Base-by-base conservation (phyloP, 768 basidiomycete genomes). In the Russula brevipes region DNA sequence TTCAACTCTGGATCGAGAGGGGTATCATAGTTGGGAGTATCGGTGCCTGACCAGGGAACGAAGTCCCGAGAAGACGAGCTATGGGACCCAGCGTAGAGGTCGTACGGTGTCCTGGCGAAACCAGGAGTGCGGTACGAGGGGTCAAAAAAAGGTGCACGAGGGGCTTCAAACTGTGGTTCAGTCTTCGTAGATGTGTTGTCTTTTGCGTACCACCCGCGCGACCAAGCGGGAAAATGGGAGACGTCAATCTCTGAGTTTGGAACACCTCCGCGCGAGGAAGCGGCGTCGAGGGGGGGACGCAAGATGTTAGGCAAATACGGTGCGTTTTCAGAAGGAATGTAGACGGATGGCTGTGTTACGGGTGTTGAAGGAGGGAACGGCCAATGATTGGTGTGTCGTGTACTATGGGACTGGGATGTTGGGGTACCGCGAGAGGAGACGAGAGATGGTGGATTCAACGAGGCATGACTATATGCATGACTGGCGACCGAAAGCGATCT, bases 211-310 rank as follows among this genome's bases (percentile, higher is more conserved):
- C 86, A 88, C 12, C 76, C 76, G 31, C 81, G 77, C 31, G 86
- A 82, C 81, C 84, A 87, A 17, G 80, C 75, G 16, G 87, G 86
- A 71, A 87, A 88, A 44, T 80, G 80, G 14, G 83, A 76, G 38
- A 85, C 78, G 70, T 87, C 85, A 45, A 85, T 79, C 65, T 85
- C 84, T 1, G 78, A 72, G 46, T 77, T 73, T 47, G 65, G 38
- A 54, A 44, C 59, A 38, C 69, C 65, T 67, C 58, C 72, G 51
- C 62, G 31, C 7, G 67, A 60, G 41, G 54, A 55, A 31, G 53
- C 45, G 24, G 61, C 53, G 11, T 65, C 63, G 10, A 58, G 38
- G 42, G 57, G 51, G 35, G 42, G 57, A 17, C 57, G 59, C 5
- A 46, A 33, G 17, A 42, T 19, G 31, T 54, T 5, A 30, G 57